Evolutionary conservation across 305 asterid genomes (phyloP), one percentile per base, ranked within the genome.

Genomic region (Plantago rigida): DNA sequence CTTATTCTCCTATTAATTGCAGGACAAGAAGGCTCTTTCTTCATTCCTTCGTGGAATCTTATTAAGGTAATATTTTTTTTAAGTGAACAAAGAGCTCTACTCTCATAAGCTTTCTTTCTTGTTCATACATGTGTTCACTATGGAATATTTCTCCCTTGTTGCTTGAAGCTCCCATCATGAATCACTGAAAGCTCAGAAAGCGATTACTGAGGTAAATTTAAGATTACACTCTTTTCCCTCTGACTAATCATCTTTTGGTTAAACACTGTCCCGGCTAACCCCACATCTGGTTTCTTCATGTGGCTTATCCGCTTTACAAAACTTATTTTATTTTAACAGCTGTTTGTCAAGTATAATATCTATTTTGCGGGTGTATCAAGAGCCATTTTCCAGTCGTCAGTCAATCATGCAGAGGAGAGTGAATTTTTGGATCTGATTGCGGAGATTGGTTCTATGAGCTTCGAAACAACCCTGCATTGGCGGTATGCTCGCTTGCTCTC

Each of bases 111-210:
- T 70, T 69, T 53, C 24, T 70, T 69, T 53, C 15, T 28, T 50
- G 63, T 64, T 48, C 69, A 64, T 66, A 45, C 28, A 54, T 6
- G 28, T 73, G 47, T 72, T 6, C 1, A 36, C 44, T 0, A 6
- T 31, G 60, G 56, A 73, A 77, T 69, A 63, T 61, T 63, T 64
- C 41, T 54, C 47, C 74, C 63, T 67, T 69, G 24, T 75, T 60
- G 57, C 73, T 69, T 73, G 73, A 71, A 93, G 99, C 84, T 93
- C 99, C 72, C 97, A 89, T 73, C 87, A 85, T 53, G 99, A 89
- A 76, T 79, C 99, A 53, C 89, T 84, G 29, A 93, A 93, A 77
- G 82, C 95, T 75, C 99, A 93, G 88, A 93, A 89, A 87, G 95
- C 96, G 64, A 87, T 93, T 71, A 93, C 82, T 48, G 99, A 93